phyloP scores from a whole-genome alignment of 2,329 filamentous ascomycete genomes.

The Nothophaeocryptopus gaeumannii region DNA sequence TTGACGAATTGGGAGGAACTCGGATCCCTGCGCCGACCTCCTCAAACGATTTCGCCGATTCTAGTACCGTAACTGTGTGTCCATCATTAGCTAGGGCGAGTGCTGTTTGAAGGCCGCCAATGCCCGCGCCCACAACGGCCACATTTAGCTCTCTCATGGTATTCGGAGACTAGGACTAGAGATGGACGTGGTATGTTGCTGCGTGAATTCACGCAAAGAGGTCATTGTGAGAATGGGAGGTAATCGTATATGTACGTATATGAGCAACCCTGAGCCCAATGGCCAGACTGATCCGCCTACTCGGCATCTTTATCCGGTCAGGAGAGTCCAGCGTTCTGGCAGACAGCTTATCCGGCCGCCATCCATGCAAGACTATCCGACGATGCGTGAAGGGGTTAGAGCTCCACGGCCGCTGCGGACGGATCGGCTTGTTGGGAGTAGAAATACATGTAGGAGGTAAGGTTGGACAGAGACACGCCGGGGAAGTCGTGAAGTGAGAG shows the following conservation, averaged over 20 bases:
- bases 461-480: background rate
- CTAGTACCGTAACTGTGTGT: constrained; percentile 41
- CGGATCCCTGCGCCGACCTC: constrained; percentile 25
- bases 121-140: constrained; percentile 58
- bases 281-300: too few species aligned
- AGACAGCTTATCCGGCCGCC: too few species aligned
- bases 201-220: background rate
- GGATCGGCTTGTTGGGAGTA: too few species aligned
- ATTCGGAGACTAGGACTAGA: background rate
- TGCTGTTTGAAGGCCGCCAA: constrained; percentile 52
- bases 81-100: constrained; percentile 49
- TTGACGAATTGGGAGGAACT: constrained; percentile 35
- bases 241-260: too few species aligned
- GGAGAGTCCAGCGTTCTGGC: too few species aligned
- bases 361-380: too few species aligned
- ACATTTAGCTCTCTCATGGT: constrained; percentile 33
- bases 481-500: background rate
- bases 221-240: too few species aligned
- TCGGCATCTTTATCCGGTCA: too few species aligned
- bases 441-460: background rate
- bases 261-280: too few species aligned
- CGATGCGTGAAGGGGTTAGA: too few species aligned
- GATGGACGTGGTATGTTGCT: background rate
- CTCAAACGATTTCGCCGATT: constrained; percentile 38
- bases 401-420: too few species aligned